phyloP scores from a whole-genome alignment of 2,329 filamentous ascomycete genomes.

The Phaeosphaeria sp. region DNA sequence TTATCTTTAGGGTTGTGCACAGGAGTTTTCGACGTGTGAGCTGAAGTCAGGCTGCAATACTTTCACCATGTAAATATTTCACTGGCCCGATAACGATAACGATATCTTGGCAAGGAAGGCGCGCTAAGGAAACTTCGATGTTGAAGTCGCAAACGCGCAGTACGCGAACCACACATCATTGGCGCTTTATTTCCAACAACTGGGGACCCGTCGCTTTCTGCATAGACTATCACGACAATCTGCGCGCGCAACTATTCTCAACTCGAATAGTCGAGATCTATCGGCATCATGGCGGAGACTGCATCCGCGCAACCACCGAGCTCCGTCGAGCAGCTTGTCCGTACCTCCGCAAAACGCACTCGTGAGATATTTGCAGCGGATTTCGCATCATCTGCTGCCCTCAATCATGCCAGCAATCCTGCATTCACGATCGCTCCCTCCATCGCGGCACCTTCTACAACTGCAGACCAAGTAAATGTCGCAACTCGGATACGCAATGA shows the following conservation, averaged over 20 bases:
- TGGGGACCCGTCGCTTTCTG: neutral
- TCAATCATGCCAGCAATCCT: constrained; percentile 50
- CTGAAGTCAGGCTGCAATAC: too few relatives aligned
- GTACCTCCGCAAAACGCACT: constrained; percentile 60
- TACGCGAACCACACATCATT: neutral
- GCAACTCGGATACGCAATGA: constrained; percentile 70
- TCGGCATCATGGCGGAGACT: constrained; percentile 25
- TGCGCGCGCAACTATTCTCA: neutral
- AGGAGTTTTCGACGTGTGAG: too few relatives aligned
- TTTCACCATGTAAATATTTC: too few relatives aligned
- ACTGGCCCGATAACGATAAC: constrained; percentile 5
- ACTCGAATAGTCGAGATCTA: too few relatives aligned
- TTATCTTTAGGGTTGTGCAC: too few relatives aligned
- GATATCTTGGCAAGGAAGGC: constrained; percentile 6
- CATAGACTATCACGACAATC: neutral
- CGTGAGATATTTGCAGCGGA: constrained; percentile 62
- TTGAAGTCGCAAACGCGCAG: constrained; percentile 6
- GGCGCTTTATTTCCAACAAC: neutral
- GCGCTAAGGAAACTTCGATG: constrained; percentile 19
- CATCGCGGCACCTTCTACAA: constrained; percentile 52
- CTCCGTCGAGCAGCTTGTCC: constrained; percentile 40
- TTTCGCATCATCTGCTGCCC: constrained; percentile 53
- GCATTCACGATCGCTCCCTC: constrained; percentile 52
- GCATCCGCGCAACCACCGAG: constrained; percentile 23
- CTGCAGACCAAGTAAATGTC: constrained; percentile 56